These are phyloP conservation scores for Priceomyces castillae DNA, from an alignment of 805 yeast genomes.

Conservation along the genomic window DNA sequence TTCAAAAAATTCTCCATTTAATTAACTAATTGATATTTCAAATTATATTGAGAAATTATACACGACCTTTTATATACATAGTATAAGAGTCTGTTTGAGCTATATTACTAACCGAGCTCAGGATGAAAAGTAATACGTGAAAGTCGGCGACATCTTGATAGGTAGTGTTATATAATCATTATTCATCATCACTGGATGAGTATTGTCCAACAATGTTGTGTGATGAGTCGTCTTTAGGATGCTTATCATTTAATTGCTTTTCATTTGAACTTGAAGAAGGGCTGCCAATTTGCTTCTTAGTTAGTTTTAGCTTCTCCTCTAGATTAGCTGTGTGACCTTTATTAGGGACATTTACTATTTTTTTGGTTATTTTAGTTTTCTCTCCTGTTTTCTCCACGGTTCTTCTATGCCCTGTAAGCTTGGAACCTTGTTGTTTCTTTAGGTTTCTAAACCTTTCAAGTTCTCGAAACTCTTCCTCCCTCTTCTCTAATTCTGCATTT, in stretches of 20 bases:
- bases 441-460: slow-evolving; percentile 11
- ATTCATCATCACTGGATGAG: slow-evolving; percentile 12
- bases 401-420: not conserved
- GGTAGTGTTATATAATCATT: too few species aligned
- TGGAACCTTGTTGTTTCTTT: slow-evolving; percentile 5
- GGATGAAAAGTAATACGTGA: too few species aligned
- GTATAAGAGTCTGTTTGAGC: too few species aligned
- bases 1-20: slow-evolving; percentile 1
- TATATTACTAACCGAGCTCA: too few species aligned
- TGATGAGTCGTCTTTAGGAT: not conserved
- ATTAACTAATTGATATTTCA: not conserved
- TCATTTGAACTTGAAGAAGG: not conserved
- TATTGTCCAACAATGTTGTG: slow-evolving; percentile 6
- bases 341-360: not conserved
- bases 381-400: not conserved
- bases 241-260: not conserved
- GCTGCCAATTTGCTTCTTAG: not conserved
- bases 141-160: too few species aligned
- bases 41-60: not conserved
- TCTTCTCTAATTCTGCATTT: slow-evolving; percentile 16
- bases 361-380: not conserved
- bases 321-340: not conserved
- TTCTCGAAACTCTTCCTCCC: slow-evolving; percentile 21
- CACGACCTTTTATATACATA: slow-evolving; percentile 6
- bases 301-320: not conserved